These are phyloP conservation scores for Pseudogymnoascus sp. DNA, from an alignment of 2,329 filamentous ascomycete genomes.

Conservation along the genomic window DNA sequence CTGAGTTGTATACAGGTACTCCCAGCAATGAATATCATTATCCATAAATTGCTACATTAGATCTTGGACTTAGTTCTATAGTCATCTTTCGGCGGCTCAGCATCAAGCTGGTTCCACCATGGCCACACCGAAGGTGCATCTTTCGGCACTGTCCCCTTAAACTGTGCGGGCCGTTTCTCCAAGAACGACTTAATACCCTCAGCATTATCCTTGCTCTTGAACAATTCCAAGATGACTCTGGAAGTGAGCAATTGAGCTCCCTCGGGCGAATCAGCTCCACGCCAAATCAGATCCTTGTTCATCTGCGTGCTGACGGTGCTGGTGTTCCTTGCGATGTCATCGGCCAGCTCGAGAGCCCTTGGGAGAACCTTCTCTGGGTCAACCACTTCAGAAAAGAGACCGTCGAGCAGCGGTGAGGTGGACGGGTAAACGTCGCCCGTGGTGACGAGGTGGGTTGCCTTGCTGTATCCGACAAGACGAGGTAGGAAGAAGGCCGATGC, in stretches of 20 bases:
- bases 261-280: constrained; percentile 50
- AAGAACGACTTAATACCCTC: constrained; percentile 54
- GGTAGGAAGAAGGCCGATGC: constrained; percentile 64
- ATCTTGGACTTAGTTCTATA: constrained; percentile 18
- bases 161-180: constrained; percentile 50
- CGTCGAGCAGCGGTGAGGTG: constrained; percentile 41
- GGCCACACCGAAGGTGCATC: constrained; percentile 48
- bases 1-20: neutral
- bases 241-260: constrained; percentile 63
- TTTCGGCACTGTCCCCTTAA: constrained; percentile 47
- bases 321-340: constrained; percentile 56
- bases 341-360: constrained; percentile 55
- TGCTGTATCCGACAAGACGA: constrained; percentile 54
- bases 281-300: constrained; percentile 63
- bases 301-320: constrained; percentile 54
- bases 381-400: constrained; percentile 59
- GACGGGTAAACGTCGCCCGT: constrained; percentile 53
- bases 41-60: neutral
- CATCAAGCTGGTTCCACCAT: constrained; percentile 51
- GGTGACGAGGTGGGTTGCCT: constrained; percentile 55
- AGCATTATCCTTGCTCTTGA: constrained; percentile 46
- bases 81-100: constrained; percentile 21
- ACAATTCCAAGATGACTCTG: constrained; percentile 53
- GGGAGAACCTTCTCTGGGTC: constrained; percentile 52
- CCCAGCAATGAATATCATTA: neutral